Conservation (phyloP, 495 filamentous ascomycete genomes). For the Hamigera avellanea region DNA sequence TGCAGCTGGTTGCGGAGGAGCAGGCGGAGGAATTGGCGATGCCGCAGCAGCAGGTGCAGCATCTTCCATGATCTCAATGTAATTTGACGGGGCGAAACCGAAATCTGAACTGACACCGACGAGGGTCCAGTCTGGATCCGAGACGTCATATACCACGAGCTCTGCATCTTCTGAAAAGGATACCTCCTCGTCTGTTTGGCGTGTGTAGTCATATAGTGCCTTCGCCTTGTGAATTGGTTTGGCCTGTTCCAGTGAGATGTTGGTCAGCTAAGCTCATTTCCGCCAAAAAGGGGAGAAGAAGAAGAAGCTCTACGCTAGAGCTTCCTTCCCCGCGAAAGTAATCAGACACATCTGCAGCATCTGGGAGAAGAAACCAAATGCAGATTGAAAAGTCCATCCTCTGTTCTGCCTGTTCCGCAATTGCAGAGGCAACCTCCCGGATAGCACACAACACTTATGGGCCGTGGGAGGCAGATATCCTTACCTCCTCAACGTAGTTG, state of each 20-base stretch:
- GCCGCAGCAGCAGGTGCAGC: conserved; percentile 11
- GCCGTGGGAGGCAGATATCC: conserved; percentile 16
- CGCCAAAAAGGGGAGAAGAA: not conserved
- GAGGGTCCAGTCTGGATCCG: conserved; percentile 94
- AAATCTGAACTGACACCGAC: conserved; percentile 77
- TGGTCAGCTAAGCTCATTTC: conserved; percentile 6
- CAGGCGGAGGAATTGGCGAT: conserved; percentile 16
- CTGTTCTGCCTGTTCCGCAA: no score
- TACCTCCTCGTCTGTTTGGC: conserved; percentile 95
- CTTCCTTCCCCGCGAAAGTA: no score
- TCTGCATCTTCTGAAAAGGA: conserved; percentile 86
- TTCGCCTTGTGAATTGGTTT: conserved; percentile 62
- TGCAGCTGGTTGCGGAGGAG: conserved; percentile 15
- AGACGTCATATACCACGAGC: conserved; percentile 75
- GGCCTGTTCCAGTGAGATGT: conserved; percentile 36
- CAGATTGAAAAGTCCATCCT: not conserved
- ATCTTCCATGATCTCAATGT: conserved; percentile 60
- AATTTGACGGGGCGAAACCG: conserved; percentile 95
- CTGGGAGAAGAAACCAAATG: not conserved
- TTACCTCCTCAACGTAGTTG: conserved; percentile 95
- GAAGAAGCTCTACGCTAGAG: not conserved
- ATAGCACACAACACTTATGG: no score
- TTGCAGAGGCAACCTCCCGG: no score
- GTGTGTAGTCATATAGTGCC: conserved; percentile 89
- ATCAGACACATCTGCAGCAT: no score